Conservation (phyloP, 805 yeast genomes). For the Saccharomycopsis microspora region DNA sequence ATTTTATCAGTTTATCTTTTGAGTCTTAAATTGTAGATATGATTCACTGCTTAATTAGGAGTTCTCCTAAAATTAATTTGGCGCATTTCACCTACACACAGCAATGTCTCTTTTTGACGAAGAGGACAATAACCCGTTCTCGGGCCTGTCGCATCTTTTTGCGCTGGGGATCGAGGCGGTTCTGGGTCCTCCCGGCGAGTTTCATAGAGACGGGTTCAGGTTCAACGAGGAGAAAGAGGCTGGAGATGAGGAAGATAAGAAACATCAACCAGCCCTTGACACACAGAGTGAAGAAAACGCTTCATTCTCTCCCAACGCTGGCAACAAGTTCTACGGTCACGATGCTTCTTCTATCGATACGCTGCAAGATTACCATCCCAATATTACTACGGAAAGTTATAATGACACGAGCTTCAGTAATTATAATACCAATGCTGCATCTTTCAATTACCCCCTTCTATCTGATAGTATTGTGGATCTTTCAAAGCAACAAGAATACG, state of each 20-base stretch:
- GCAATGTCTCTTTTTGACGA: conserved; percentile 19
- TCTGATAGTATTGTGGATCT: conserved; percentile 4
- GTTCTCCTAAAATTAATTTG: conserved; percentile 72
- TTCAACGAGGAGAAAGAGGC: not conserved
- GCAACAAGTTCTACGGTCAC: not conserved
- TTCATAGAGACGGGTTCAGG: not conserved
- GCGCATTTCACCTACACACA: conserved; percentile 54
- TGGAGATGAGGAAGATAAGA: not conserved
- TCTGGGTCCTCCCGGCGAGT: not conserved
- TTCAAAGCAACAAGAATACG: conserved; percentile 12
- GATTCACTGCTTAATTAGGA: conserved; percentile 78
- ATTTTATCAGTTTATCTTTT: too few species aligned
- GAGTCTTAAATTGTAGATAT: conserved; percentile 29
- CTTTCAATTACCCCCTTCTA: not conserved
- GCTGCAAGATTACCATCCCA: too few species aligned
- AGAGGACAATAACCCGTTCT: conserved; percentile 29
- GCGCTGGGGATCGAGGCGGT: conserved; percentile 25
- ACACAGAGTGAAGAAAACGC: not conserved
- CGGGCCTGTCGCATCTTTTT: conserved; percentile 26
- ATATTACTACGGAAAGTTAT: not conserved
- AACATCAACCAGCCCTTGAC: not conserved
- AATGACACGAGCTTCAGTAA: not conserved
- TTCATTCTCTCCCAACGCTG: not conserved
- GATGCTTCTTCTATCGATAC: not conserved
- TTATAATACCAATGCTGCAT: not conserved